Evolutionary conservation across 306 rosid species (phyloP), one percentile per base, ranked within the genome.

Genomic region (Cyamopsis tetragonoloba): DNA sequence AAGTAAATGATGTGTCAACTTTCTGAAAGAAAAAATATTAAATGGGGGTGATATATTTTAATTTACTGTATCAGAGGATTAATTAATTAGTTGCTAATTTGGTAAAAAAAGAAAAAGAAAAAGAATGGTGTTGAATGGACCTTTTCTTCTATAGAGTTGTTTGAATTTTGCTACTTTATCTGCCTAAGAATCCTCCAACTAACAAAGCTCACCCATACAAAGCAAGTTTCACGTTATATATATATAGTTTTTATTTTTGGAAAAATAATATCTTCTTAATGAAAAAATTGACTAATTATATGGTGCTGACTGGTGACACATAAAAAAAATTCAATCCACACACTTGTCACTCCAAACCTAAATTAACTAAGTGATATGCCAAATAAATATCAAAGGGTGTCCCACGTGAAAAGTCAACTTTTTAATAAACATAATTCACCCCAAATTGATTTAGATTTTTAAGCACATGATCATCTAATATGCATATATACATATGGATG

Each of bases 341-440:
- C 86, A 82, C 60, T 62, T 88, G 74, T 88, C 74, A 56, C 24
- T 49, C 58, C 43, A 57, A 81, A 69, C 77, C 68, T 61, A 46
- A 68, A 47, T 61, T 47, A 62, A 51, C 74, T 13, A 53, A 34
- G 46, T 67, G 43, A 8, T 55, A 56, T 60, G 19, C 55, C 54
- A 56, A 56, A 38, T 43, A 66, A 53, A 43, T 6, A 44, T 72
- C n/a, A 61, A 53, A 81, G 1, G 22, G 7, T 55, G 73, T 54
- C 37, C 27, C 82, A 66, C 63, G 80, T 77, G 82, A 62, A 38
- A 57, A 27, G 56, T 34, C 46, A 7, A 68, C 71, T 67, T 81
- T 62, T 81, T 62, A 61, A 11, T 26, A 46, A 10, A 15, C 49
- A 39, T 50, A 6, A 41, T 41, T 64, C 48, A 71, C 60, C 61